Evolutionary conservation across 1,284 basidiomycete species (phyloP), one percentile per base, ranked within the genome.

Genomic region (Trichosporon faecale): DNA sequence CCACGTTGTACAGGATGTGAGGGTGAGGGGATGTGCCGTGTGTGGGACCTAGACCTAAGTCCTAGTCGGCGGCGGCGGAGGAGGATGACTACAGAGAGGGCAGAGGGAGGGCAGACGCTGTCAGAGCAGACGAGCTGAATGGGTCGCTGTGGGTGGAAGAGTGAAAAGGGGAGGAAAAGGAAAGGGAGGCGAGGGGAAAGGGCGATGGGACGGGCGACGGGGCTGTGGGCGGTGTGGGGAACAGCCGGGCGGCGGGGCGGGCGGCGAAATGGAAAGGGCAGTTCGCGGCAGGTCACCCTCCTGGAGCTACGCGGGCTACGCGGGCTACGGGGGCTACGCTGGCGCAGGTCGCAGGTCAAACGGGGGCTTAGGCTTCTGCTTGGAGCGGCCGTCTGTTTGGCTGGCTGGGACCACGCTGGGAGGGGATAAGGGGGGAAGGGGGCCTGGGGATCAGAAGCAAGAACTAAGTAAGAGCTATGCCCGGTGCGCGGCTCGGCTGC

Each of bases 101-200:
- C n/a, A n/a, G n/a, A n/a, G n/a, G n/a, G n/a, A n/a, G 57, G 57
- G 57, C 57, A 61, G 57, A 61, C 57, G 57, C 57, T 61, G 57
- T 61, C 29, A 31, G 57, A 61, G 57, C 57, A 27, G 29, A 61
- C 57, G 57, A 31, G 57, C 57, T 61, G 57, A 61, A 61, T 61
- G 57, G 57, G 57, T 31, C 16, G 29, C 16, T 33, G 57, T 61
- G 57, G 57, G 57, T 61, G 57, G 57, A 61, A 33, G 57, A 33
- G 57, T 61, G 21, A 61, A 61, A 31, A 61, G 57, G 57, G 57
- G 57, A 61, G 57, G 57, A 61, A 31, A 31, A 61, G 27, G 57
- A 61, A 61, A 61, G 57, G 57, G 57, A 29, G 57, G 57, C 57
- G 57, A n/a, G 57, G 57, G 57, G 57, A 31, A 61, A 61, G 57